phyloP scores from a whole-genome alignment of 2,329 filamentous ascomycete genomes.

The Biscogniauxia sp. region DNA sequence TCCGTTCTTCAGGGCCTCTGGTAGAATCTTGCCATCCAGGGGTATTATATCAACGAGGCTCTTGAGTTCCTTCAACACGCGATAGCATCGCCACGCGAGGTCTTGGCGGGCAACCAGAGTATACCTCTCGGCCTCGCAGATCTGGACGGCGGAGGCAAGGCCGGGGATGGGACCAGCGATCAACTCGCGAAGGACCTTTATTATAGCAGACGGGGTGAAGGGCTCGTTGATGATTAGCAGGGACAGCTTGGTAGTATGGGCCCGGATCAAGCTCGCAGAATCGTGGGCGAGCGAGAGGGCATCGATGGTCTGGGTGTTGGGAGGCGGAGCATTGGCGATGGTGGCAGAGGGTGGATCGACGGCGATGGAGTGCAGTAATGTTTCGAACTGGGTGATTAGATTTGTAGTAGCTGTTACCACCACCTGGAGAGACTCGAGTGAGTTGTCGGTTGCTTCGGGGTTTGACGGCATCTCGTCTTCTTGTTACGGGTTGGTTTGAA shows the following conservation, averaged over 20 bases:
- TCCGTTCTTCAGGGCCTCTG: conserved; percentile 46
- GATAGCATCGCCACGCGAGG: conserved; percentile 55
- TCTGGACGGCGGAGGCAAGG: conserved; percentile 67
- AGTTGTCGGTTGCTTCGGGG: conserved; percentile 12
- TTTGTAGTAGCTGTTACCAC: conserved; percentile 38
- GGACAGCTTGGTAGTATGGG: conserved; percentile 83
- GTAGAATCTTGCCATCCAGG: conserved; percentile 53
- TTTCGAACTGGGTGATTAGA: conserved; percentile 44
- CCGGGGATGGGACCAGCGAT: conserved; percentile 70
- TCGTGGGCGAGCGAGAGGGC: conserved; percentile 69
- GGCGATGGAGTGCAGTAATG: conserved; percentile 40
- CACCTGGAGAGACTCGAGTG: conserved; percentile 38
- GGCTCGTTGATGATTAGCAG: conserved; percentile 84
- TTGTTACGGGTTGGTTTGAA: too few relatives aligned
- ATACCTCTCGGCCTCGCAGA: conserved; percentile 60
- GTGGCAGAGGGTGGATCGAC: conserved; percentile 23
- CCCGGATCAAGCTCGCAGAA: conserved; percentile 69
- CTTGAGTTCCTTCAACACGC: conserved; percentile 61
- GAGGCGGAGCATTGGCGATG: conserved; percentile 6
- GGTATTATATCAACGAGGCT: conserved; percentile 61
- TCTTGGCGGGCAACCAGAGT: conserved; percentile 64
- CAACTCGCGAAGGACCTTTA: conserved; percentile 69
- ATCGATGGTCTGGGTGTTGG: conserved; percentile 38
- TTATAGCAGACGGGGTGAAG: conserved; percentile 76
- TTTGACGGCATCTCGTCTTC: conserved; percentile 11